phyloP scores from a whole-genome alignment of 352 stramenopile species.

The Pythium periplocum region DNA sequence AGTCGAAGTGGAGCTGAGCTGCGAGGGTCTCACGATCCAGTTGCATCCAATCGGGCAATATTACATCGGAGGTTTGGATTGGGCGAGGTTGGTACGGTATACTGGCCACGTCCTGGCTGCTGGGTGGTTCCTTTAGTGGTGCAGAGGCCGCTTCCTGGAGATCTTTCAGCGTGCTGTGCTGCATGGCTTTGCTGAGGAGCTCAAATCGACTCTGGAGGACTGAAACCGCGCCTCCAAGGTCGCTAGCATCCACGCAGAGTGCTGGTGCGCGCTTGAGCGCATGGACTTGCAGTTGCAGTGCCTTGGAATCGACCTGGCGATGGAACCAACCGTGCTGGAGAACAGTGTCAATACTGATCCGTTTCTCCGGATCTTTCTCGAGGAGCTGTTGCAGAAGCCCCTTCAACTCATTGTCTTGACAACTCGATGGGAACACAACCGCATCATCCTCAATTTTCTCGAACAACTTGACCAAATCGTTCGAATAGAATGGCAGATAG shows the following conservation, averaged over 20 bases:
- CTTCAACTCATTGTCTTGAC: conserved; percentile 45
- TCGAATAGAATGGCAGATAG: conserved; percentile 85
- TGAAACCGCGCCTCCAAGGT: conserved; percentile 47
- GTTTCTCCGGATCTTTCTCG: conserved; percentile 67
- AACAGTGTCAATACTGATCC: conserved; percentile 62
- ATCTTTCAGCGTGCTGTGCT: conserved; percentile 4
- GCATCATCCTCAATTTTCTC: conserved; percentile 81
- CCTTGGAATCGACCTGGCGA: conserved; percentile 50
- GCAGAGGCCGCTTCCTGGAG: not conserved
- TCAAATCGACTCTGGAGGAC: conserved; percentile 48
- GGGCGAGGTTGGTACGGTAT: conserved; percentile 28
- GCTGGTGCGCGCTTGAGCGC: conserved; percentile 30
- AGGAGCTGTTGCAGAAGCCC: conserved; percentile 70
- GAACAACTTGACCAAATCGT: conserved; percentile 82
- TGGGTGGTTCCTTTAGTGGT: not conserved
- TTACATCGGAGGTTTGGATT: conserved; percentile 24
- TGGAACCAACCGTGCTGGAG: conserved; percentile 69
- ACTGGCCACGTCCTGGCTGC: not conserved
- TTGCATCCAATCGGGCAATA: conserved; percentile 31
- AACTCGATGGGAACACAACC: conserved; percentile 39
- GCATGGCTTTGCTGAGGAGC: conserved; percentile 21
- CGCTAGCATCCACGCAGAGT: conserved; percentile 36
- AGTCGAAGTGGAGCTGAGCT: conserved; percentile 62
- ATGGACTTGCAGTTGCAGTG: conserved; percentile 33
- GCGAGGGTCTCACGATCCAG: conserved; percentile 28